phyloP scores from a whole-genome alignment of 345 rosid genomes.

The Cardamine occulta region DNA sequence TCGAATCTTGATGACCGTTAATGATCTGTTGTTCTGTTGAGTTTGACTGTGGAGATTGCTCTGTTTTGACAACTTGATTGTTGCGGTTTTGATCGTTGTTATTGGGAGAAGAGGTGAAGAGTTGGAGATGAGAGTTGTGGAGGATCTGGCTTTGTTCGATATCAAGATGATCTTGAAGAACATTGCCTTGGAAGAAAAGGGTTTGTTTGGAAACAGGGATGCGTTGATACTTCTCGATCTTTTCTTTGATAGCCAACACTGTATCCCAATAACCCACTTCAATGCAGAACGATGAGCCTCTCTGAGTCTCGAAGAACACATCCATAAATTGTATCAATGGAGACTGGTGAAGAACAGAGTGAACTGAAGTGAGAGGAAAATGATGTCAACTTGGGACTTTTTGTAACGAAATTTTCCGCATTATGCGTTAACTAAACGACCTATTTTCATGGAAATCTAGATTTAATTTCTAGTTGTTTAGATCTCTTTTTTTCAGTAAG shows the following conservation, averaged over 20 bases:
- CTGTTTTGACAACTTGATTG: slow-evolving; percentile 4
- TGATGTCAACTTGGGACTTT: neutral
- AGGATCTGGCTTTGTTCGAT: slow-evolving; percentile 64
- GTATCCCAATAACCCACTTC: slow-evolving; percentile 83
- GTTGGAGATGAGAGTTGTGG: slow-evolving; percentile 64
- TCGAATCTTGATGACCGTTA: neutral
- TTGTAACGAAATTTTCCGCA: slow-evolving; percentile 18
- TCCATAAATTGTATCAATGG: slow-evolving; percentile 51
- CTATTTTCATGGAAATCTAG: slow-evolving; percentile 11
- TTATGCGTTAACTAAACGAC: slow-evolving; percentile 13
- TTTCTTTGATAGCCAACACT: slow-evolving; percentile 73
- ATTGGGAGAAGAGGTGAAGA: slow-evolving; percentile 45
- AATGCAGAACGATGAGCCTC: slow-evolving; percentile 63
- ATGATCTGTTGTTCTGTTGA: slow-evolving; percentile 16
- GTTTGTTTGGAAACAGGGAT: slow-evolving; percentile 65
- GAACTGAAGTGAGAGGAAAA: neutral
- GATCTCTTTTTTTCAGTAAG: neutral
- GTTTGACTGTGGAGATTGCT: slow-evolving; percentile 13
- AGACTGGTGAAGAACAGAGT: slow-evolving; percentile 2
- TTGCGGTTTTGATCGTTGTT: slow-evolving; percentile 2
- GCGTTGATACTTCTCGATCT: slow-evolving; percentile 68
- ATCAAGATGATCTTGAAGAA: slow-evolving; percentile 65
- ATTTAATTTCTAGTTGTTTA: neutral
- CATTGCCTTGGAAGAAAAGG: slow-evolving; percentile 63
- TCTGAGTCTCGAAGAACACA: slow-evolving; percentile 62